Base-by-base conservation (phyloP, 305 asterid species). In the Fraxinus sp. region DNA sequence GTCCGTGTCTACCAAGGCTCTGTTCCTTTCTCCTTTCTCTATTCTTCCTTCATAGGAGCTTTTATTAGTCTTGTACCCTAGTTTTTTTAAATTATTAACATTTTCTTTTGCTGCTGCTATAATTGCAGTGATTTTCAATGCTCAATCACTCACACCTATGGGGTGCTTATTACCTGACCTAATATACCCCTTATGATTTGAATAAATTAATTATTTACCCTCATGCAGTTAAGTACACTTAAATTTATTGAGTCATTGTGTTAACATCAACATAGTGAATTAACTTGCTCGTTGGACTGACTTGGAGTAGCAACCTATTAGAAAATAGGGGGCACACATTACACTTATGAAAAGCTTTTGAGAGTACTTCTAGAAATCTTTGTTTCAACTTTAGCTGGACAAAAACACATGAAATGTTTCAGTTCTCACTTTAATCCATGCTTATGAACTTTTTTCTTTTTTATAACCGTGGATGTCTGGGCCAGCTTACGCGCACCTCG, bases 281-380 rank as follows among this genome's bases (percentile, higher is more conserved):
- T 9, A 4, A 37, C 10, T 11, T 39, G 18, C 18, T 3, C 16
- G 0, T 4, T 39, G 55, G 62, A 39, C 52, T 11, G 13, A 4
- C 10, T 13, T 20, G 28, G 30, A 76, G 33, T 18, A 78, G 75
- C 37, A 78, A 71, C 7, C 41, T 70, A 46, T 37, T 28, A 72
- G 9, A 71, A 57, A 57, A n/a, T 28, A 80, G 28, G 74, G 11
- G 8, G 28, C n/a, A 28, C 16, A 20, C 41, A 74, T 73, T 49
- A 68, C 74, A 11, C 22, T 24, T 28, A 18, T 35, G 76, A 82
- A 79, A 26, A 68, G 3, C 74, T 9, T 68, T 11, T 0, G 26
- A 75, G 14, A 82, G 72, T 68, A 66, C 52, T 79, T 82, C 32
- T 5, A 68, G 74, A 68, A 66, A 75, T 26, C 76, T 52, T 82